Evolutionary conservation across 371 early-diverging fungal genomes (phyloP), one percentile per base, ranked within the genome.

Genomic region (Mortierella sp.): DNA sequence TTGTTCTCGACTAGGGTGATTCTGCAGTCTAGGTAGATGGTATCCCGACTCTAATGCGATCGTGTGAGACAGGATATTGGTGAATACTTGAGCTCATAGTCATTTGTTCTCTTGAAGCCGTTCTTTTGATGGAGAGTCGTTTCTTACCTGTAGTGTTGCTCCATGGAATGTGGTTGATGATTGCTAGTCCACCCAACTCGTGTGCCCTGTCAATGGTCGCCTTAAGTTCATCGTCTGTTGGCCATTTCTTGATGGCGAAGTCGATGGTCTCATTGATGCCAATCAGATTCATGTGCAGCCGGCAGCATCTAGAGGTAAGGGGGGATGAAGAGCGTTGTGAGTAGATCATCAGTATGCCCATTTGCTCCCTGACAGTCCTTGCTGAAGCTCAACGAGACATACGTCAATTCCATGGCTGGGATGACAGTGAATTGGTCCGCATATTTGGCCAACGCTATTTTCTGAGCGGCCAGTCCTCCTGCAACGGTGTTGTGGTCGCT

Each of bases 131-230:
- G n/a, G n/a, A n/a, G n/a, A 45, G 6, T 45, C 21, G 13, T 44
- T 44, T 14, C 40, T 9, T 48, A 61, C 80, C 80, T 49, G 90
- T 91, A 8, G 86, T 78, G 63, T 91, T 90, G 57, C 90, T 89
- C 92, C 92, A 92, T 0, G 90, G 90, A 50, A 92, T 92, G 76
- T 92, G 93, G 78, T 92, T 92, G 28, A 92, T 90, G 57, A 91
- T 88, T 3, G 90, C 93, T 14, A 92, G 50, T 0, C 93, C 93
- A 31, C 93, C 93, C 39, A 91, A 57, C 29, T 74, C 82, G 70
- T 92, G 93, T 2, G 84, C 84, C 62, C 79, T 78, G 27, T 79
- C 64, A 34, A 92, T 92, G 1, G 83, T 88, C 28, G 68, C 57
- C 66, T 84, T 81, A 16, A 92, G 56, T 13, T 92, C 84, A 29